Evolutionary conservation across 441 rosid genomes (phyloP).

Genomic region (Omphalea diandra): DNA sequence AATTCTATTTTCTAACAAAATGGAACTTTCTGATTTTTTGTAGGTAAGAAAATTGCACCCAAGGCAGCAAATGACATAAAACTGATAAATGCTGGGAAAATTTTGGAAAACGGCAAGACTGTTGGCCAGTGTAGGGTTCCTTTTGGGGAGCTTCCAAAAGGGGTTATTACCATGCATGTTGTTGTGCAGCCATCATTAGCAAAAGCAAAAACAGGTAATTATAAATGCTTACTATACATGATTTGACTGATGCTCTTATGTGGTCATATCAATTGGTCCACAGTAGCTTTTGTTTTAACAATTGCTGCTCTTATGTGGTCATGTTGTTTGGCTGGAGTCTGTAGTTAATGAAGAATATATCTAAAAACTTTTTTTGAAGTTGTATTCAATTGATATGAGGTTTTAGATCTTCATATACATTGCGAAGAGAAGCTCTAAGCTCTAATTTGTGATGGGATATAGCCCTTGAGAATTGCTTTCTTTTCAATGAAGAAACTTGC

Average conservation of each 20-base stretch:
- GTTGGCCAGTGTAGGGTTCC: constrained; percentile 83
- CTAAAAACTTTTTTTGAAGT: background rate
- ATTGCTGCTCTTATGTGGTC: background rate
- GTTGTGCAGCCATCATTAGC: constrained; percentile 78
- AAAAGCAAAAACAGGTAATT: constrained; percentile 76
- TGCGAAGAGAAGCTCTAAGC: background rate
- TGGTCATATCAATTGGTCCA: too few species aligned
- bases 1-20: constrained; percentile 6
- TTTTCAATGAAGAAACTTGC: background rate
- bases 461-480: background rate
- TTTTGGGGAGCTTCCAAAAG: constrained; percentile 70
- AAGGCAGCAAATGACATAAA: constrained; percentile 74
- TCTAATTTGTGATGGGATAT: background rate
- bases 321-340: background rate
- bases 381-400: too few species aligned
- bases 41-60: constrained; percentile 75
- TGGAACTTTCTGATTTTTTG: constrained; percentile 8
- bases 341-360: background rate
- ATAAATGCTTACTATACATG: background rate
- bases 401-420: too few species aligned
- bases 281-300: background rate
- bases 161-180: constrained; percentile 89
- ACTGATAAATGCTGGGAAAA: constrained; percentile 81
- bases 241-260: too few species aligned
- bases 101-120: constrained; percentile 81